Base-by-base conservation (phyloP, 2,329 filamentous ascomycete species). In the Curvularia sp. region DNA sequence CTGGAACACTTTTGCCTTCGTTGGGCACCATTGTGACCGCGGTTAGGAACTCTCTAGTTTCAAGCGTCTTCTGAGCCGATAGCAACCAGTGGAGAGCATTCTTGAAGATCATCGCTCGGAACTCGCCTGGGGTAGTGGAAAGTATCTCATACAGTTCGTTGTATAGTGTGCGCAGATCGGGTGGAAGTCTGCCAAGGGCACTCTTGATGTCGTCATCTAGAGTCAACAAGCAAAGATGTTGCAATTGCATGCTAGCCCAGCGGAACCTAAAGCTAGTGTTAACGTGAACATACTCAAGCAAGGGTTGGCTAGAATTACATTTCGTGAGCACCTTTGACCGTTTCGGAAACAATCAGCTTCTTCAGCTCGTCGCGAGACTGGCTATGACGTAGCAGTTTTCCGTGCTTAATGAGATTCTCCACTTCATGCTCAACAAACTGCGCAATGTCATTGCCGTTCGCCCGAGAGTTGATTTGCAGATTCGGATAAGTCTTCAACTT, bases 171-270 rank as follows among this genome's bases (percentile, higher is more conserved):
- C n/a, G 43, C 25, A 46, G n/a, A 19, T 46, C n/a, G 10, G 43
- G 43, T 10, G 43, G 43, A 28, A 19, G 15, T 15, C 25, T 8
- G 2, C n/a, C 43, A 10, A 46, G 3, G n/a, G 43, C 43, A 6
- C 15, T 2, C 10, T 5, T 32, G n/a, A 77, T 55, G 47, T 70
- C 73, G 19, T 21, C 32, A 42, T 70, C 64, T 7, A 63, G 7
- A 3, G 52, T 58, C 27, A 70, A 52, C 3, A 60, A 45, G 36
- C 67, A 70, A 23, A 76, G 63, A 36, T 67, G 43, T 49, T 72
- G 66, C 19, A 77, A 56, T 45, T 74, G 67, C 45, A 76, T 57
- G 49, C 62, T 69, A 18, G 60, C 73, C 74, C 72, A 76, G 21
- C 65, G 63, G 54, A 76, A 75, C 74, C 73, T 74, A 54, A 4